Evolutionary conservation across 306 rosid species (phyloP).

Genomic region (Arachis stenosperma): DNA sequence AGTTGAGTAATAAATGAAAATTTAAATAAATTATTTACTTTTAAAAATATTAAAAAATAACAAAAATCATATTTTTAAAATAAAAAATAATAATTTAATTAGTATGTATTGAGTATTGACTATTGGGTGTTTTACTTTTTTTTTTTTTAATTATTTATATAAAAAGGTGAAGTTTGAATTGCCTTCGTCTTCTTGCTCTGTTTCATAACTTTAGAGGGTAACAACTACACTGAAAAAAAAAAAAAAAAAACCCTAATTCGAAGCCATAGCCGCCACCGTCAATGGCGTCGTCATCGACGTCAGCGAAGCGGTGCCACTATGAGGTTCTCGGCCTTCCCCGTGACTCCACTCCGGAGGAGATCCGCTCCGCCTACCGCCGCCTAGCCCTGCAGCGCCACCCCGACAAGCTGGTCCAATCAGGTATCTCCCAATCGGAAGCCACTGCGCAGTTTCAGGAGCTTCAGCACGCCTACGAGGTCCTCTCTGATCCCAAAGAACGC

Average conservation of each 20-base stretch:
- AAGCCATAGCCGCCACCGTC: background rate
- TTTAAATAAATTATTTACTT: too few relatives aligned
- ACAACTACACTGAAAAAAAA: too few relatives aligned
- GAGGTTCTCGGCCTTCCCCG: conserved; percentile 73
- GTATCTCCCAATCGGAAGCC: conserved; percentile 75
- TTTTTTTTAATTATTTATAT: too few relatives aligned
- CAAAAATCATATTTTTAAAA: too few relatives aligned
- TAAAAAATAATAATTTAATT: too few relatives aligned
- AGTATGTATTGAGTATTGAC: too few relatives aligned
- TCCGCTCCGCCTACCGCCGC: conserved; percentile 73
- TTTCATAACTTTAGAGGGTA: too few relatives aligned
- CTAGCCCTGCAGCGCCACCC: conserved; percentile 96
- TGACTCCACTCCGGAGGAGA: conserved; percentile 72
- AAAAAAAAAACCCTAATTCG: conserved; percentile 33
- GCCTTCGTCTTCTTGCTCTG: background rate
- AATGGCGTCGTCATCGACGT: conserved; percentile 62
- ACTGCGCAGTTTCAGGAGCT: conserved; percentile 95
- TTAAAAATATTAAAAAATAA: too few relatives aligned
- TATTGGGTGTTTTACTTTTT: too few relatives aligned
- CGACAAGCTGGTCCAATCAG: conserved; percentile 84
- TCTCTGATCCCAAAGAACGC: conserved; percentile 92
- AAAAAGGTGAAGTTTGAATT: too few relatives aligned
- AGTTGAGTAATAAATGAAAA: too few relatives aligned
- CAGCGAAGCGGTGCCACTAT: conserved; percentile 89
- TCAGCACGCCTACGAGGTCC: conserved; percentile 90